These are phyloP conservation scores for Athelia sp. DNA, from an alignment of 1,284 basidiomycete genomes.

Conservation along the genomic window DNA sequence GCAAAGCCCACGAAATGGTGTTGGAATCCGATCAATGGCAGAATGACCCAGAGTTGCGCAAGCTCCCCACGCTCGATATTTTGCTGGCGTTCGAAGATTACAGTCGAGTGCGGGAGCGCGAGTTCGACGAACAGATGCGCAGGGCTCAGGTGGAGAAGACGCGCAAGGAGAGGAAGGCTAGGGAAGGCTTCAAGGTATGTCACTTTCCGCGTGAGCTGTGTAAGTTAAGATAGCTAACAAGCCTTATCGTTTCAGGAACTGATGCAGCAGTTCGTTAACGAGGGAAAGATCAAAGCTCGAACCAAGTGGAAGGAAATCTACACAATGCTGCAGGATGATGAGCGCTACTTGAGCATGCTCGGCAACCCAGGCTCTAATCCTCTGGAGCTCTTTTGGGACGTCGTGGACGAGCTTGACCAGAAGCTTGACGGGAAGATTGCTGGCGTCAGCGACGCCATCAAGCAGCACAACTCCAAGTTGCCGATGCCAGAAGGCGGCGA, in stretches of 20 bases:
- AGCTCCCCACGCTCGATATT: constrained; percentile 84
- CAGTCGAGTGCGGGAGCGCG: constrained; percentile 79
- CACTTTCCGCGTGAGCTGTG: not conserved
- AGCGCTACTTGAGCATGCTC: constrained; percentile 80
- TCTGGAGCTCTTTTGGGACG: constrained; percentile 94
- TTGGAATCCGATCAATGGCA: constrained; percentile 76
- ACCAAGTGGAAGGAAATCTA: constrained; percentile 92
- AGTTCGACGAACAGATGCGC: constrained; percentile 81
- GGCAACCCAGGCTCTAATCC: constrained; percentile 93
- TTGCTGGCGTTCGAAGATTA: constrained; percentile 91
- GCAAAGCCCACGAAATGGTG: constrained; percentile 73
- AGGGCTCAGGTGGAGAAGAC: constrained; percentile 78
- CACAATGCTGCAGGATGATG: constrained; percentile 69
- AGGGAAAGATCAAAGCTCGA: constrained; percentile 72
- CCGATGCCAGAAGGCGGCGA: constrained; percentile 23
- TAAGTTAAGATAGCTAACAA: not conserved
- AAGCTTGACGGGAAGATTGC: constrained; percentile 75
- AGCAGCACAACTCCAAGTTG: constrained; percentile 35
- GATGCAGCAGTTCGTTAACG: constrained; percentile 62
- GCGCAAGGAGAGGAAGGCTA: constrained; percentile 77
- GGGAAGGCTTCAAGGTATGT: constrained; percentile 81
- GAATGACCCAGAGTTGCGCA: constrained; percentile 67
- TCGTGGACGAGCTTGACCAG: constrained; percentile 83
- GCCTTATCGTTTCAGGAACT: constrained; percentile 49
- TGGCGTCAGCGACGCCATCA: constrained; percentile 57